Evolutionary conservation across 208 protist genomes (phyloP), one percentile per base, ranked within the genome.

Genomic region (Crithidia brevicula): DNA sequence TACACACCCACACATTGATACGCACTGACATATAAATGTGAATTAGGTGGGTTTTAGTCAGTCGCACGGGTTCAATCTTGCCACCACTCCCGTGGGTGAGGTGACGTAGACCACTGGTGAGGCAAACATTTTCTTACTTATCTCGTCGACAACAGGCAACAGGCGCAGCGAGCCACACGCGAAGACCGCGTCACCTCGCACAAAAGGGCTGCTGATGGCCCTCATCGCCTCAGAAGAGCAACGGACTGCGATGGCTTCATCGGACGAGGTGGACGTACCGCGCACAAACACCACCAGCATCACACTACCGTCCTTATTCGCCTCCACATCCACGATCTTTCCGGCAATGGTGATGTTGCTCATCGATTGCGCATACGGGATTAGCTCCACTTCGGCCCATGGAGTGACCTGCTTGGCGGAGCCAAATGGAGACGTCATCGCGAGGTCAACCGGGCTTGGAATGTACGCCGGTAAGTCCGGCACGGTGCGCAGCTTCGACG

Each of bases 361-460:
- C 43, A 92, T 71, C 4, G 81, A 74, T 40, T 85, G 72, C n/a
- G 85, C 84, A 75, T 88, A 82, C 60, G 82, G 83, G 13, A 81
- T 75, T 50, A 96, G 45, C 40, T 93, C 82, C 30, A 85, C 88
- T 25, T 94, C 88, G 18, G 69, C 53, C 92, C 92, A 96, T 38
- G 77, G 30, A 25, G 60, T 36, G 22, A 40, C 38, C 27, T 72
- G 51, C 36, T 23, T 56, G 8, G 69, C 72, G 18, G 56, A 63
- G 38, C 83, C 79, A 76, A 95, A 96, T 16, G 92, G 92, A 5
- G 82, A 77, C 10, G 92, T 95, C 60, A 87, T 83, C 20, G 88
- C 79, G 43, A 96, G 78, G 69, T 96, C 89, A 3, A 96, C 92
- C 2, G 92, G 92, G 47, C 89, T 96, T 11, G 92, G 92, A 38